Evolutionary conservation across 805 yeast genomes (phyloP), one percentile per base, ranked within the genome.

Genomic region (Candida peoriensis): DNA sequence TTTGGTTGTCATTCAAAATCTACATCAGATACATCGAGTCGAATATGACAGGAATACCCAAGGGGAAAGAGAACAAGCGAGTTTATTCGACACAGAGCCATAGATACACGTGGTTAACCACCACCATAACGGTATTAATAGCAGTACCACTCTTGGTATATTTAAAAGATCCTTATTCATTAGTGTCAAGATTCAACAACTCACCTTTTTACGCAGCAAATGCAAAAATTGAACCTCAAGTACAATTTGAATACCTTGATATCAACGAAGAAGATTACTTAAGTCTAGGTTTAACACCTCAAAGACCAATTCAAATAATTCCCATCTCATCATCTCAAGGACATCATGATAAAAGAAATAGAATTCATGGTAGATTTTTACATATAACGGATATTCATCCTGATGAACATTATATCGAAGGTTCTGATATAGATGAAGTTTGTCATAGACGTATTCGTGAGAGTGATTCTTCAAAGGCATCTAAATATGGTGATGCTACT

Each of bases 341-440:
- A 15, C 15, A 16, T 19, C 28, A 18, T 10, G 6, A 14, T 6
- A 8, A 22, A 6, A 22, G 42, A 4, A 38, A 24, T 17, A 35
- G 28, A 4, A 15, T 44, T 3, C 83, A 80, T 47, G 96, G 96
- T 1, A 60, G 93, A 36, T 87, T 86, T 50, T 60, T 86, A n/a
- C 95, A 87, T 51, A 69, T 86, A 19, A 86, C 95, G 1, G 96
- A 86, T 54, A 66, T 87, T 41, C 96, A 86, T 52, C 95, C 95
- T 0, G 96, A 86, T 57, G 78, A 77, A 13, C 63, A 63, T 49
- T 84, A 81, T 51, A 56, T 60, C 26, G 66, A 58, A 11, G 85
- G 83, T 4, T 55, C 76, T 0, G 56, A 68, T 6, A 58, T 70
- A 3, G 72, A 63, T 4, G 52, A 53, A 17, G 60, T 66, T 30